These are phyloP conservation scores for Pythium scleroteichum DNA, from an alignment of 352 stramenopile species.

Conservation along the genomic window DNA sequence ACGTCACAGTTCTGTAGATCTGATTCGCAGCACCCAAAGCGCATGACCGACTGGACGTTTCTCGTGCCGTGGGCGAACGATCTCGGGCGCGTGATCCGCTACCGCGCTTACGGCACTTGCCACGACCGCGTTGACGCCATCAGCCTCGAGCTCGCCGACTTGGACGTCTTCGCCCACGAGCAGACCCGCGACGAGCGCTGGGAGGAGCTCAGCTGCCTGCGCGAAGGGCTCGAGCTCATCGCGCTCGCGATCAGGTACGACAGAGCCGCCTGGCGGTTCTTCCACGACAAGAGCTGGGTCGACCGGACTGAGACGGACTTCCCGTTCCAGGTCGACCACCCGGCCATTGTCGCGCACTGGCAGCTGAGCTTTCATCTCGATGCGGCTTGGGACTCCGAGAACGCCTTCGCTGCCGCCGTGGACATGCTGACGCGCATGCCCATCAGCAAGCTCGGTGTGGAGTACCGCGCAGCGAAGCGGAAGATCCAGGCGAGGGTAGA, in stretches of 20 bases:
- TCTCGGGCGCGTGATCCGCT: neutral
- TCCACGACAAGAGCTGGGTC: slow-evolving; percentile 1
- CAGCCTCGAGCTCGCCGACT: slow-evolving; percentile 1
- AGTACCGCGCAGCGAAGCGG: slow-evolving; percentile 9
- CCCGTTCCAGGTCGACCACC: neutral
- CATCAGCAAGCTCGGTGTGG: neutral
- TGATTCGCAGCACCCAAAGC: neutral
- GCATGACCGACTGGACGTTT: slow-evolving; percentile 1
- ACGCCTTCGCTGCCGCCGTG: neutral
- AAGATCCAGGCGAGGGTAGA: neutral
- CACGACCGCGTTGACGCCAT: slow-evolving; percentile 17
- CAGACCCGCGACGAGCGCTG: slow-evolving; percentile 15
- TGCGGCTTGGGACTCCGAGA: neutral
- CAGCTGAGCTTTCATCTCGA: slow-evolving; percentile 12
- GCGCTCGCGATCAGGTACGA: no score
- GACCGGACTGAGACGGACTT: neutral
- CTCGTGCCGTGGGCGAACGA: slow-evolving; percentile 2
- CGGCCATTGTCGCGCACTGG: neutral
- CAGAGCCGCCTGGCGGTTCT: neutral
- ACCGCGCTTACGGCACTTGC: slow-evolving; percentile 13
- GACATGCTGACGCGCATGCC: slow-evolving; percentile 16
- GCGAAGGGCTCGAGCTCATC: neutral
- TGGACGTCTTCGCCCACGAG: neutral
- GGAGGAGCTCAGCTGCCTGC: slow-evolving; percentile 5
- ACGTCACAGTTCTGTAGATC: no score